phyloP scores from a whole-genome alignment of 2,329 filamentous ascomycete genomes.

The Microascus cirrosus region DNA sequence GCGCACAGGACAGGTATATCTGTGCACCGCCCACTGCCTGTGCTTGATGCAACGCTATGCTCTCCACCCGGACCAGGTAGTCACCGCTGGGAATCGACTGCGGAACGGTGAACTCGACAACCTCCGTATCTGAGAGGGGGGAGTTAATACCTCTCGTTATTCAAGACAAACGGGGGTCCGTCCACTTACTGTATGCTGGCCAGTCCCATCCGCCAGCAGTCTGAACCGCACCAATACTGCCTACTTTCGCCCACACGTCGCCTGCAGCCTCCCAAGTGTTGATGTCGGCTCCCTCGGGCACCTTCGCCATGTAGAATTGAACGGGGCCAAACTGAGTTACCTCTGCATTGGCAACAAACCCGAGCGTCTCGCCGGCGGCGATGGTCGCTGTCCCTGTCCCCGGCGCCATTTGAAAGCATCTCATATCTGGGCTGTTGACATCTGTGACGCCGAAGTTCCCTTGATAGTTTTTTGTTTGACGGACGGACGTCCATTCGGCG shows the following conservation, averaged over 20 bases:
- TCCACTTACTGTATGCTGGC: slow-evolving; percentile 1
- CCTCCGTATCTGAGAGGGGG: neutral
- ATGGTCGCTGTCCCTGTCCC: slow-evolving; percentile 21
- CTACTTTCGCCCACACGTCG: slow-evolving; percentile 24
- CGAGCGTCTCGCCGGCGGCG: slow-evolving; percentile 25
- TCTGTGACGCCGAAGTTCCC: slow-evolving; percentile 25
- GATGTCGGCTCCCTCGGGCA: slow-evolving; percentile 15
- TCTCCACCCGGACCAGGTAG: slow-evolving; percentile 24
- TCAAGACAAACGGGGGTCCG: neutral
- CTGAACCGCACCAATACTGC: slow-evolving; percentile 16
- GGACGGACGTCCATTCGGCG: slow-evolving; percentile 2
- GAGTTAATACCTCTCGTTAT: neutral
- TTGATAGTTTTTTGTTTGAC: slow-evolving; percentile 3
- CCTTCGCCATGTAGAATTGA: slow-evolving; percentile 23
- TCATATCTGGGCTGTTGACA: slow-evolving; percentile 20
- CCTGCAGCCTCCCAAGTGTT: slow-evolving; percentile 19
- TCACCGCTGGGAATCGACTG: slow-evolving; percentile 16
- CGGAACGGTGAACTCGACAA: slow-evolving; percentile 14
- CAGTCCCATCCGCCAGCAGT: slow-evolving; percentile 7
- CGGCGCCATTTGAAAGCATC: neutral
- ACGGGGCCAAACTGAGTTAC: slow-evolving; percentile 26
- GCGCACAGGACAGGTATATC: slow-evolving; percentile 24
- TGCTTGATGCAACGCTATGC: slow-evolving; percentile 21
- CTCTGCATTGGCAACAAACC: slow-evolving; percentile 23
- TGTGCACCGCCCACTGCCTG: slow-evolving; percentile 19